phyloP scores from a whole-genome alignment of 371 early-diverging fungal genomes.

The Umbelopsis sp. region DNA sequence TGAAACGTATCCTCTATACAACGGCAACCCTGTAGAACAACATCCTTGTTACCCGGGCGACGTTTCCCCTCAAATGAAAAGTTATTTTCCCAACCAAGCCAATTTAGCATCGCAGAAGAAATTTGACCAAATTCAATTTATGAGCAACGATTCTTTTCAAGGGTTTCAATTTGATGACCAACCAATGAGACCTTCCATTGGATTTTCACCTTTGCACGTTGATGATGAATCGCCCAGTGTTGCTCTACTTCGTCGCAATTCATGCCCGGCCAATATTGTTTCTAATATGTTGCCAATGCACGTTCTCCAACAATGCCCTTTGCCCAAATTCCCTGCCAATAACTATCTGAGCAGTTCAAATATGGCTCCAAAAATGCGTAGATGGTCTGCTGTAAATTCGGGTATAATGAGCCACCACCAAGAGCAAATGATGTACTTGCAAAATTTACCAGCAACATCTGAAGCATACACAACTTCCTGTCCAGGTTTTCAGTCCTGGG shows the following conservation, averaged over 20 bases:
- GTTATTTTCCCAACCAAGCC: background rate
- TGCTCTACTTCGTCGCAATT: constrained; percentile 3
- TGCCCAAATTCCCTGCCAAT: background rate
- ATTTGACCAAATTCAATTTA: constrained; percentile 9
- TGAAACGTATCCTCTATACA: background rate
- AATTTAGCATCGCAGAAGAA: background rate
- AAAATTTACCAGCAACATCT: background rate
- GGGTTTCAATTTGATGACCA: background rate
- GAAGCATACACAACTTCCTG: background rate
- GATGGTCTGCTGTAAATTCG: background rate
- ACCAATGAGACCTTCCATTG: background rate
- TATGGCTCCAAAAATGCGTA: background rate
- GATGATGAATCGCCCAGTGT: background rate
- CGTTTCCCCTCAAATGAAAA: background rate
- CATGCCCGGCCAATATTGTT: constrained; percentile 3
- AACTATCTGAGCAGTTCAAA: background rate
- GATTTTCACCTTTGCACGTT: background rate
- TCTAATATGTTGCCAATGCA: constrained; percentile 13
- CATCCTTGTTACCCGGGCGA: background rate
- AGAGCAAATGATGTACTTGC: background rate
- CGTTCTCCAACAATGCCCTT: background rate
- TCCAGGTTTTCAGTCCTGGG: background rate
- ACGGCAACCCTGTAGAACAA: background rate
- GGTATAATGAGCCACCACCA: background rate
- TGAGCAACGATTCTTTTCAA: constrained; percentile 12